These are phyloP conservation scores for Boletus barrowsii DNA, from an alignment of 768 basidiomycete genomes.

Conservation along the genomic window DNA sequence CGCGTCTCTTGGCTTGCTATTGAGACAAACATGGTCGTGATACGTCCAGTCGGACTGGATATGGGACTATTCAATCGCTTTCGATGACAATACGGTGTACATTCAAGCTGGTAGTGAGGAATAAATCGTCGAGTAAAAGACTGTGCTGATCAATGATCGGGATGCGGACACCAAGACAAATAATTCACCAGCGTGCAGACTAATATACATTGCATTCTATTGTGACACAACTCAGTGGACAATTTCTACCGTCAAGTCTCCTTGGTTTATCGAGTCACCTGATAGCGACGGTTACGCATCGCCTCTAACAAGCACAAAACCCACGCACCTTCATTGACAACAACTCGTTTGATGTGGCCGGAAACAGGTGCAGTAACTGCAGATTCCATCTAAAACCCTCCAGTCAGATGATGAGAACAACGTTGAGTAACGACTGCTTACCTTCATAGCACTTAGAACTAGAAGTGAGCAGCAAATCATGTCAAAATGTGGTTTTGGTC, in stretches of 20 bases:
- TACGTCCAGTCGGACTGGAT: too few species aligned
- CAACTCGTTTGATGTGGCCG: constrained; percentile 92
- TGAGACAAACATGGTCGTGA: neutral
- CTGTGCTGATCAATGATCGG: neutral
- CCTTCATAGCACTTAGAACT: constrained; percentile 98
- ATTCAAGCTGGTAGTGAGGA: too few species aligned
- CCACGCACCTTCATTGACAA: constrained; percentile 75
- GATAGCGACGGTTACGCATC: constrained; percentile 9
- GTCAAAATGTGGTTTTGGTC: constrained; percentile 23
- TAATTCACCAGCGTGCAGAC: constrained; percentile 8
- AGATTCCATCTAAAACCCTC: constrained; percentile 82
- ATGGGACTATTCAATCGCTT: too few species aligned
- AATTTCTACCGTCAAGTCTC: constrained; percentile 89
- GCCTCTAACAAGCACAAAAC: neutral
- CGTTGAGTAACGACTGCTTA: constrained; percentile 30
- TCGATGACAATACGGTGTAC: too few species aligned
- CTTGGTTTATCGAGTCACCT: constrained; percentile 95
- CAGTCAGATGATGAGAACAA: constrained; percentile 13
- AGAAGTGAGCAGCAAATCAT: constrained; percentile 11
- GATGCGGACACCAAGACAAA: neutral
- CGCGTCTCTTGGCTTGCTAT: neutral
- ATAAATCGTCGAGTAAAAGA: too few species aligned
- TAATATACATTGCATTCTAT: constrained; percentile 22
- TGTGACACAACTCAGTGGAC: constrained; percentile 47
- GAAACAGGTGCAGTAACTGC: constrained; percentile 95